phyloP scores from a whole-genome alignment of 768 basidiomycete genomes.

The Kwoniella sp. region DNA sequence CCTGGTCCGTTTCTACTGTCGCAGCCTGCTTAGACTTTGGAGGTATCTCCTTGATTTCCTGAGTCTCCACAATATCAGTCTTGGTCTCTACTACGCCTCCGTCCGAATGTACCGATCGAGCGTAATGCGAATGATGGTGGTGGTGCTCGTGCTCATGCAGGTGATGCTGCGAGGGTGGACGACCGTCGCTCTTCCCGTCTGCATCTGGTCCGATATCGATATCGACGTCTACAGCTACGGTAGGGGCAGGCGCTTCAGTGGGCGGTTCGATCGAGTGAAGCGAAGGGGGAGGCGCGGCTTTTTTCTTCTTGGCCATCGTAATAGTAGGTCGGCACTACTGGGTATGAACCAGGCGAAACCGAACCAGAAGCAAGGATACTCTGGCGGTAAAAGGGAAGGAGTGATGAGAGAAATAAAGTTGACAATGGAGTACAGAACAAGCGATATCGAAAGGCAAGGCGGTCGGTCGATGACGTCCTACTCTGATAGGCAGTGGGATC shows the following conservation, averaged over 20 bases:
- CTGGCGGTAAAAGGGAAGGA: too few species aligned
- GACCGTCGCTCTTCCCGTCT: neutral
- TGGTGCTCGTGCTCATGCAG: constrained; percentile 44
- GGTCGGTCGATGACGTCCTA: too few species aligned
- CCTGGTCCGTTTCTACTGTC: neutral
- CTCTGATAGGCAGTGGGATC: too few species aligned
- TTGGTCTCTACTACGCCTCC: constrained; percentile 25
- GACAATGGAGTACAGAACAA: too few species aligned
- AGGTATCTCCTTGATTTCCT: constrained; percentile 14
- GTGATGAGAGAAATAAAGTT: too few species aligned
- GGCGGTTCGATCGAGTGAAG: constrained; percentile 5
- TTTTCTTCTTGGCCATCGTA: constrained; percentile 5
- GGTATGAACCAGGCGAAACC: too few species aligned
- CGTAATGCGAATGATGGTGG: constrained; percentile 46
- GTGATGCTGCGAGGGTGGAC: constrained; percentile 16
- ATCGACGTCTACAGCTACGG: neutral
- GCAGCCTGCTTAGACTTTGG: neutral
- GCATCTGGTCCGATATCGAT: neutral
- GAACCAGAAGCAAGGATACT: too few species aligned
- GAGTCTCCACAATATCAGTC: constrained; percentile 19
- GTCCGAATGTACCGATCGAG: constrained; percentile 26
- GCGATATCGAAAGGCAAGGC: too few species aligned
- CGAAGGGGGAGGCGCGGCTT: neutral
- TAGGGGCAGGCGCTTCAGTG: neutral
- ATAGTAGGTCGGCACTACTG: too few species aligned